Evolutionary conservation across 208 protist species (phyloP), one percentile per base, ranked within the genome.

Genomic region (Acanthamoeba sp.): DNA sequence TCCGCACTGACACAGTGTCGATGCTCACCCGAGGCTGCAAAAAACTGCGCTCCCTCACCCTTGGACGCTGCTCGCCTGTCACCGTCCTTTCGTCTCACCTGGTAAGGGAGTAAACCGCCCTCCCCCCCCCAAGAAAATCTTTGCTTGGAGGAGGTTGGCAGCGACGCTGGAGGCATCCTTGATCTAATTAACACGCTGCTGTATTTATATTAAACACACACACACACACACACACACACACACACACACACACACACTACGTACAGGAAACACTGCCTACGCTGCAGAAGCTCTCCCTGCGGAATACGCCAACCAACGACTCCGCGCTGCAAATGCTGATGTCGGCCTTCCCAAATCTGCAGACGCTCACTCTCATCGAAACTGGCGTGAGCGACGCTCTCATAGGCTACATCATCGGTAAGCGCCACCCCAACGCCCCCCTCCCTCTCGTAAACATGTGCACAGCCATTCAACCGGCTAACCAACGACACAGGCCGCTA

Each of bases 321-420:
- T 89, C 80, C 6, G 80, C 80, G 29, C 36, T 89, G 80, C 80
- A 89, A 24, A 89, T 89, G 80, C 32, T 89, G 40, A 89, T 89
- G 80, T 55, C 80, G 1, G 80, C 80, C 0, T 89, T 89, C 48
- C 80, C 80, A 4, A 36, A 55, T 27, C 48, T 89, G 22, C 80
- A 89, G 45, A 89, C 80, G 45, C 48, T 89, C 52, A 89, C 80
- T 3, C 52, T 89, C 32, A 89, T 89, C n/a, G 80, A 89, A 40
- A 89, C 80, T 12, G 80, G 80, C 36, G 80, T 89, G 22, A 89
- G 80, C 52, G 80, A 89, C 64, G 80, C 80, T 66, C 52, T 89
- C 29, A 89, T 89, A 24, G 80, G 80, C 12, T 89, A 89, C 32
- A 89, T 89, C 32, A 55, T 89, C 50, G 80, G 71, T 80, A 80